Evolutionary conservation across 257 asterid genomes (phyloP), one percentile per base, ranked within the genome.

Genomic region (Gentiana dahurica): DNA sequence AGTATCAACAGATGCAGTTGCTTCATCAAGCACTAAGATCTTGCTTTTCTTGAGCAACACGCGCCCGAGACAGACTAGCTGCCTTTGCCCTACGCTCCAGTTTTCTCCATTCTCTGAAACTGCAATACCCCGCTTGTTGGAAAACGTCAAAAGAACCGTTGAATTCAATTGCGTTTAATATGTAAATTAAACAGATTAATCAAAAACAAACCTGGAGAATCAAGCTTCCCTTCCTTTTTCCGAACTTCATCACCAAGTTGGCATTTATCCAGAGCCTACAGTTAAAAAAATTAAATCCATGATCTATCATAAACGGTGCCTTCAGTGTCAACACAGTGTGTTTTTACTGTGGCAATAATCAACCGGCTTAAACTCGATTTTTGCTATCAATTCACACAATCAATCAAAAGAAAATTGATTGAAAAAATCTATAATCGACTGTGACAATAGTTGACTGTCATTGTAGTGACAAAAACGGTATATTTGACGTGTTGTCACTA

Each of bases 1-100:
- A 2, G 97, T 85, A 76, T 89, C 97, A 12, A 89, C 97, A 6
- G 97, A 86, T 33, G 97, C 95, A 8, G 95, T 89, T 24, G 97
- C 97, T 74, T 89, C 95, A 35, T 89, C 95, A 2, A 89, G 92
- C 45, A 89, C 95, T 56, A 89, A 74, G 64, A 89, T 24, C 24
- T 24, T 24, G 24, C 24, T 24, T 24, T 24, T 24, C 24, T 24
- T 24, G 24, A 24, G 24, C 73, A 89, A 85, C 63, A 86, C 95
- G 0, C 97, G 94, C 6, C 95, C 97, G 0, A 89, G 92, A 57
- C 94, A 86, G 50, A 83, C 94, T 0, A 89, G 83, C 64, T 89
- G 95, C 77, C 97, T 76, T 56, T 89, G 24, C 24, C 24, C 24
- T 24, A 24, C 24, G 24, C 24, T 24, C 24, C 24, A 24, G 24